Evolutionary conservation across 805 yeast species (phyloP), one percentile per base, ranked within the genome.

Genomic region (Candida lessepsii): DNA sequence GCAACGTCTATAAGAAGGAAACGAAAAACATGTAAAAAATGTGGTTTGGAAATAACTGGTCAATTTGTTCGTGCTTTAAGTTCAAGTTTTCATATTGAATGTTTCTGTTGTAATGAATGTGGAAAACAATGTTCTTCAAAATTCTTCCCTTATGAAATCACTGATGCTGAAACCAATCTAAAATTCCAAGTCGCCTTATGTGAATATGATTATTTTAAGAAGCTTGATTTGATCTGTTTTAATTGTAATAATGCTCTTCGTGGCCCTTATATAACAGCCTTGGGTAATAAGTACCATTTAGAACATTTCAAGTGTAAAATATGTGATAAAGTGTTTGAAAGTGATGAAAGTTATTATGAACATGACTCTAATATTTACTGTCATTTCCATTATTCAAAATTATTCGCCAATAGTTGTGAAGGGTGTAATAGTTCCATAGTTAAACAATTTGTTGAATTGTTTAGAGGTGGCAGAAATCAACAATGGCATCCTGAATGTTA

Each of bases 401-500:
- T 78, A 36, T 83, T 81, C 59, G 96, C 98, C 1, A 83, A 84
- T 23, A 81, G 82, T 41, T 93, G 99, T 65, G 95, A 87, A 65
- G 96, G 98, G 23, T 93, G 99, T 65, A 76, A 81, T 42, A 82
- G 86, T 26, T 86, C 97, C 1, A 93, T 95, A 38, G 76, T 95
- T 26, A 89, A 89, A 57, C 98, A 93, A 57, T 93, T 89, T 61
- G 96, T 91, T 26, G 96, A 91, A 60, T 80, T 91, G 32, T 86
- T 80, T 45, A 75, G 93, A 50, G 96, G 96, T 37, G 96, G 96
- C 16, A 76, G 83, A 50, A 83, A 86, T 43, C 96, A 90, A 60
- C 95, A 88, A 58, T 93, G 99, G 99, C 99, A 93, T 63, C 98
- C 97, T 1, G 98, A 95, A 59, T 93, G 99, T 68, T 93, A 89